Evolutionary conservation across 257 asterid species (phyloP).

Genomic region (Paulownia fortunei): DNA sequence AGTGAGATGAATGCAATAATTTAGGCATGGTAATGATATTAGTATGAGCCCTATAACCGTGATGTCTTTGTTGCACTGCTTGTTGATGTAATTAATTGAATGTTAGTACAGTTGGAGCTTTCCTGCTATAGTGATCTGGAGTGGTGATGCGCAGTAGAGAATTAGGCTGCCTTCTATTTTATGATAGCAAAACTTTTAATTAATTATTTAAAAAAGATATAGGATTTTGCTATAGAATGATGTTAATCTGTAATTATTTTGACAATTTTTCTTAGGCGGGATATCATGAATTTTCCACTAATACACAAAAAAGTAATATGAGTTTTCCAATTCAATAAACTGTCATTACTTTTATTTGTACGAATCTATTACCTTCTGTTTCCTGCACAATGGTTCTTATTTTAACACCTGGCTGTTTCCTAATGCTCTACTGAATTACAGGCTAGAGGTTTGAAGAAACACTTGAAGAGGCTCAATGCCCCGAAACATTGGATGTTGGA

Average conservation of each 20-base stretch:
- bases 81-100: neutral
- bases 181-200: neutral
- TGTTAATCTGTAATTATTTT: neutral
- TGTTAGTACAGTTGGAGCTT: neutral
- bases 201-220: too few relatives aligned
- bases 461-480: constrained; percentile 57
- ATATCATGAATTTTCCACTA: neutral
- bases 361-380: neutral
- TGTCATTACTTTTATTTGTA: neutral
- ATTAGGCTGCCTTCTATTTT: neutral
- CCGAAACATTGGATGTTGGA: constrained; percentile 53
- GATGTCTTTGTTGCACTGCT: neutral
- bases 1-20: neutral
- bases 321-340: neutral
- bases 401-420: neutral
- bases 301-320: neutral
- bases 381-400: neutral
- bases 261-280: neutral
- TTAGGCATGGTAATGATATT: neutral
- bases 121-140: neutral
- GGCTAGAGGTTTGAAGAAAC: constrained; percentile 55
- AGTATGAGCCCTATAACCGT: neutral
- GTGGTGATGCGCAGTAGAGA: neutral
- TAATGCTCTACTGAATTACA: constrained; percentile 18
- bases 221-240: neutral